Evolutionary conservation across 2,329 filamentous ascomycete genomes (phyloP).

Genomic region (Diaporthe ilicicola): DNA sequence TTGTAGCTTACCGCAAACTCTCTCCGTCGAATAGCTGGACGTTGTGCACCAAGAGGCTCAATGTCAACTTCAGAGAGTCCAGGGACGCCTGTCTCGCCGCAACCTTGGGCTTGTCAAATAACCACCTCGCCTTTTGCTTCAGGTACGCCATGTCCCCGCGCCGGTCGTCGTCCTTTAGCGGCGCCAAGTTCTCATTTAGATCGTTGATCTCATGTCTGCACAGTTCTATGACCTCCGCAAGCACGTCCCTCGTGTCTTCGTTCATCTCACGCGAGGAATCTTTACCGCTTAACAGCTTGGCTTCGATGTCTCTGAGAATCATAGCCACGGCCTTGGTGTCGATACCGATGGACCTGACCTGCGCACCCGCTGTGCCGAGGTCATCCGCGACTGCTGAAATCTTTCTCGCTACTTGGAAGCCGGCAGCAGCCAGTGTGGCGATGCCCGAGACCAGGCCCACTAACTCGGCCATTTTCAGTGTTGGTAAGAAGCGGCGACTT

Average conservation of each 20-base stretch:
- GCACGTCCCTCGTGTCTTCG: neutral
- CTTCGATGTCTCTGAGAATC: constrained; percentile 1
- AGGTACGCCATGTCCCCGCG: neutral
- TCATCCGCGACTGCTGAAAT: neutral
- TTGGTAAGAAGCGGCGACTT: too few species aligned
- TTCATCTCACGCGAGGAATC: neutral
- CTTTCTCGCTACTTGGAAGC: neutral
- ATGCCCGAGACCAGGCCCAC: neutral
- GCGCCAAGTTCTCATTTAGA: neutral
- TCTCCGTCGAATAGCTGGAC: neutral
- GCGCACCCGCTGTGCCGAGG: neutral
- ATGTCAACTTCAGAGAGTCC: neutral
- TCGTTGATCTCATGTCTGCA: constrained; percentile 3
- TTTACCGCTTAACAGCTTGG: neutral
- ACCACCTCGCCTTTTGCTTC: neutral
- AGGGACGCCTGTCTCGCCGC: neutral
- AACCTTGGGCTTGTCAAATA: neutral
- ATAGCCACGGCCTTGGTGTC: neutral
- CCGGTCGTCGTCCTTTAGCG: neutral
- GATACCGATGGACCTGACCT: neutral
- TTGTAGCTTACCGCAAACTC: neutral
- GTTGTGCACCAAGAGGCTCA: neutral
- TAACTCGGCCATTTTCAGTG: neutral
- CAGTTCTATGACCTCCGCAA: neutral
- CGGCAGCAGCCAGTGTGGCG: neutral